Percentiles rank a stretch among this genome's conserved stretches.
These are phyloP conservation scores for Phytophthora sp. DNA, from an alignment of 352 stramenopile genomes.

Conservation along the genomic window DNA sequence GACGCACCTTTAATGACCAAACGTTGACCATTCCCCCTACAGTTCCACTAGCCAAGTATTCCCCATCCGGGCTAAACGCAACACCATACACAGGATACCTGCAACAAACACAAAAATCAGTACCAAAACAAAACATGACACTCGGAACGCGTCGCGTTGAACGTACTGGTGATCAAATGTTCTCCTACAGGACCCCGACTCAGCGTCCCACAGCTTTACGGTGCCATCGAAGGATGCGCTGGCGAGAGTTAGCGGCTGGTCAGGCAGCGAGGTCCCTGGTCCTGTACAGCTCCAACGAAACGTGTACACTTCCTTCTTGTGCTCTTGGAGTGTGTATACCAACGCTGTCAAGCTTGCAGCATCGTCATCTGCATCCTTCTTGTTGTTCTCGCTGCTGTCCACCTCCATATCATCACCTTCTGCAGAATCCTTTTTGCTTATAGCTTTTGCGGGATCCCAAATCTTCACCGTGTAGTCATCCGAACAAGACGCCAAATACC, in stretches of 20 bases:
- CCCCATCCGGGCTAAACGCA: constrained; percentile 87
- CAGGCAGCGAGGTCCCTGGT: constrained; percentile 61
- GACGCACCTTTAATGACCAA: constrained; percentile 95
- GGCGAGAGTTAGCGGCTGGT: constrained; percentile 84
- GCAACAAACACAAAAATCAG: constrained; percentile 26
- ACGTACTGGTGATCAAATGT: constrained; percentile 94
- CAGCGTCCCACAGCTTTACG: constrained; percentile 94
- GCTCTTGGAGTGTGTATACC: constrained; percentile 88
- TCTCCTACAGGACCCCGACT: constrained; percentile 90
- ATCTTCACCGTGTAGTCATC: constrained; percentile 99
- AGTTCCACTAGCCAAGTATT: constrained; percentile 97
- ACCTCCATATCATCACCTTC: constrained; percentile 33
- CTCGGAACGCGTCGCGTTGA: too few relatives aligned
- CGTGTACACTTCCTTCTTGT: constrained; percentile 95
- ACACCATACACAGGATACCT: constrained; percentile 90
- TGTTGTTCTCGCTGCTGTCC: constrained; percentile 35
- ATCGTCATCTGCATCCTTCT: constrained; percentile 27
- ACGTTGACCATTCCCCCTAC: constrained; percentile 97
- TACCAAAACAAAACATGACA: constrained; percentile 12
- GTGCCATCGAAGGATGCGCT: constrained; percentile 97
- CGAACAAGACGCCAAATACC: constrained; percentile 95
- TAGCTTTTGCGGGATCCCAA: constrained; percentile 84
- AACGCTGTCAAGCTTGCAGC: constrained; percentile 43
- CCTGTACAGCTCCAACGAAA: constrained; percentile 93
- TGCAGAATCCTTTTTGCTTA: constrained; percentile 24